A percentile compares a stretch with the other conserved stretches of the same genome.
Evolutionary conservation across 1,284 basidiomycete genomes (phyloP).

Genomic region (Cutaneotrichosporon sp.): DNA sequence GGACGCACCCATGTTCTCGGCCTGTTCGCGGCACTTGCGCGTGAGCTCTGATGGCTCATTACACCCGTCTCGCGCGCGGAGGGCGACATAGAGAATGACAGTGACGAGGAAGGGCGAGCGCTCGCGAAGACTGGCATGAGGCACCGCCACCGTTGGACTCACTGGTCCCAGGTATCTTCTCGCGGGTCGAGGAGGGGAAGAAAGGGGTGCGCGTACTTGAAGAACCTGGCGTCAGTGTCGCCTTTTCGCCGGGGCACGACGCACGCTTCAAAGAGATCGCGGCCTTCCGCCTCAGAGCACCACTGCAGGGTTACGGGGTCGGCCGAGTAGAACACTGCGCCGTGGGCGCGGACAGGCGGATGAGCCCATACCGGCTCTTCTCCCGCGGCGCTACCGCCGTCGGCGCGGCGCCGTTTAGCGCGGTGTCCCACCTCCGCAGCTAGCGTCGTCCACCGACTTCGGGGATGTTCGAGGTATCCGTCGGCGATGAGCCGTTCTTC

Average conservation of each 20-base stretch:
- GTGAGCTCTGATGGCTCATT: slow-evolving; percentile 12
- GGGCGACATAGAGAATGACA: slow-evolving; percentile 23
- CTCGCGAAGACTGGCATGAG: slow-evolving; percentile 17
- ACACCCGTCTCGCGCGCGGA: slow-evolving; percentile 6
- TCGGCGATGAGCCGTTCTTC: slow-evolving; percentile 12
- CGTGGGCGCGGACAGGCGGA: background rate
- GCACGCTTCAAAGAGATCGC: slow-evolving; percentile 21
- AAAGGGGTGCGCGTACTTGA: slow-evolving; percentile 23
- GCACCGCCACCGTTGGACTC: background rate
- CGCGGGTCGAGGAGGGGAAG: slow-evolving; percentile 27
- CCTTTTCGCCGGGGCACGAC: background rate
- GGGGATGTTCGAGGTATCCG: background rate
- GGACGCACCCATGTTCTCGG: slow-evolving; percentile 19
- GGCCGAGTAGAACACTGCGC: background rate
- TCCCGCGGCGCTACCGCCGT: background rate
- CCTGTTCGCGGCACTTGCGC: slow-evolving; percentile 19
- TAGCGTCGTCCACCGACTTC: background rate
- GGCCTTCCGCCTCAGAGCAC: slow-evolving; percentile 18
- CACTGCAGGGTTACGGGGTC: slow-evolving; percentile 23
- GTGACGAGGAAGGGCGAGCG: slow-evolving; percentile 29
- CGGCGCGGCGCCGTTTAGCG: background rate
- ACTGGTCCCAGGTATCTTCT: slow-evolving; percentile 31
- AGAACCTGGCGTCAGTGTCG: slow-evolving; percentile 25
- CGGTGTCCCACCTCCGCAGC: background rate
- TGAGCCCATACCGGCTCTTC: background rate